Conservation (phyloP, 192 early-diverging fungal genomes). For the Gryganskiella cystojenkinii region DNA sequence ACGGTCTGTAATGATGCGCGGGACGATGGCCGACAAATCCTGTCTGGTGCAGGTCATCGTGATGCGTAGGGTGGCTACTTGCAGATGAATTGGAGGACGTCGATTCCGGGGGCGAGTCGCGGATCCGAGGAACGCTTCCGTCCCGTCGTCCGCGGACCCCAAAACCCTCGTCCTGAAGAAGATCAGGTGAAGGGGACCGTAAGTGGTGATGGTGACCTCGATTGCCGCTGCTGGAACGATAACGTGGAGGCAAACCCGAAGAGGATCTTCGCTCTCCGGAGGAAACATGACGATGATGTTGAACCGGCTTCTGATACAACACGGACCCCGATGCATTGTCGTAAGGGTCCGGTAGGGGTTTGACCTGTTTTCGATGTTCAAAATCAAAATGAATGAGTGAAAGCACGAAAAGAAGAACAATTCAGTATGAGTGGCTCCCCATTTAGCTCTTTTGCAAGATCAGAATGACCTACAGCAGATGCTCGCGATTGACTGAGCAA, state of each 20-base stretch:
- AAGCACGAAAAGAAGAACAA: background rate
- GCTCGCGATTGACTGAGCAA: slow-evolving; percentile 29
- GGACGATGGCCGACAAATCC: background rate
- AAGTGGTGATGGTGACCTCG: slow-evolving; percentile 3
- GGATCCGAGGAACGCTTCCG: background rate
- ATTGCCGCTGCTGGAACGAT: no score
- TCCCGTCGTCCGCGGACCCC: background rate
- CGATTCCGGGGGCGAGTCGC: slow-evolving; percentile 24
- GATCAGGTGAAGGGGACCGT: slow-evolving; percentile 36
- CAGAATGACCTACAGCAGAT: slow-evolving; percentile 20
- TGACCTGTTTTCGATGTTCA: no score
- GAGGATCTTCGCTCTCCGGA: no score
- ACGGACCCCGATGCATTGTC: no score
- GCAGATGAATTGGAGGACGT: slow-evolving; percentile 1
- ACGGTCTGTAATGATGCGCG: background rate
- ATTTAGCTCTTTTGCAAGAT: background rate
- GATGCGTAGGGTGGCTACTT: background rate
- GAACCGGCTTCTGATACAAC: no score
- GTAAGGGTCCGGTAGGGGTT: no score
- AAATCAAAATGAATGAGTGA: background rate
- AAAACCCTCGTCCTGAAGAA: background rate
- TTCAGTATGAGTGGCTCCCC: background rate
- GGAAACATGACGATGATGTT: no score
- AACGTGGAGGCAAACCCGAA: no score
- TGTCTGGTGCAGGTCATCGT: no score